Evolutionary conservation across 352 stramenopile genomes (phyloP).

Genomic region (Saprolegnia parasitica): DNA sequence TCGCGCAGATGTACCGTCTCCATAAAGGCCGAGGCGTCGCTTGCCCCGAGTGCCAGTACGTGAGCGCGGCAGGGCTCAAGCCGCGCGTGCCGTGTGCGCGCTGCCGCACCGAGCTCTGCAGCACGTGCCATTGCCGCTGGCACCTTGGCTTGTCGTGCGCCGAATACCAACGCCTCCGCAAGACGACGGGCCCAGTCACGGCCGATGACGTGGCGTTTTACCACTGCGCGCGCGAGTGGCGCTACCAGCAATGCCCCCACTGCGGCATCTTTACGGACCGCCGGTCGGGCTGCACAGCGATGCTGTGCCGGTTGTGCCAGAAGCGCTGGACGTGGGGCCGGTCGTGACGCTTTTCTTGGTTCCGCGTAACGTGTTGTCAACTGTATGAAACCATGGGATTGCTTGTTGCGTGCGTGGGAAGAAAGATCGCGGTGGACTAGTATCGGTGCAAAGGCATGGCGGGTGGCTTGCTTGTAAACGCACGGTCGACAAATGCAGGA

Average conservation of each 20-base stretch:
- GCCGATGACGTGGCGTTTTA: background rate
- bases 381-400: too few species aligned
- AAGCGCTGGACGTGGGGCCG: background rate
- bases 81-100: background rate
- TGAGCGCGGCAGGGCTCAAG: background rate
- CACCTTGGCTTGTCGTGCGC: background rate
- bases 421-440: too few species aligned
- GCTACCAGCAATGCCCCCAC: slow-evolving; percentile 9
- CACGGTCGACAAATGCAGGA: too few species aligned
- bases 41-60: slow-evolving; percentile 2
- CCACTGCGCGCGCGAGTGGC: background rate
- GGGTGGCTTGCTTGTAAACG: too few species aligned
- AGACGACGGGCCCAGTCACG: background rate
- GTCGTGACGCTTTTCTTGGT: too few species aligned
- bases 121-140: background rate
- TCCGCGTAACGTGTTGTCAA: too few species aligned
- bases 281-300: slow-evolving; percentile 5
- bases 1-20: background rate
- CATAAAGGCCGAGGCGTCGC: background rate
- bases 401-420: too few species aligned
- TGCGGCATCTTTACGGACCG: slow-evolving; percentile 14
- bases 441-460: too few species aligned
- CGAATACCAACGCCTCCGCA: background rate
- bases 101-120: background rate
- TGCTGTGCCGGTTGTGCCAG: slow-evolving; percentile 3